Percentiles rank a stretch among this genome's conserved stretches.
These are phyloP conservation scores for Daldinia sp. DNA, from an alignment of 2,329 filamentous ascomycete species.

Conservation along the genomic window DNA sequence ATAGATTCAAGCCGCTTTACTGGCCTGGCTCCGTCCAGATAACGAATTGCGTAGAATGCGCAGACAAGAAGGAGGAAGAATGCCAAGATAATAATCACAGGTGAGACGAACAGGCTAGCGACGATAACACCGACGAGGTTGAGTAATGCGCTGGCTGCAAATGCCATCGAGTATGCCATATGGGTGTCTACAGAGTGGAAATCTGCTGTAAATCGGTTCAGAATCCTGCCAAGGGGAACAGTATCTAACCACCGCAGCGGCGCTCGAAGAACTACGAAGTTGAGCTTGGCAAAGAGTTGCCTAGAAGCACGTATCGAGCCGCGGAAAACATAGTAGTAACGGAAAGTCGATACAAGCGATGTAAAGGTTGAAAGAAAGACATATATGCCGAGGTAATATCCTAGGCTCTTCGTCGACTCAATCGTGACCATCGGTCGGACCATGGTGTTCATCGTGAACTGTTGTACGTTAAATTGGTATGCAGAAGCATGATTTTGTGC, in stretches of 20 bases:
- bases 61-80: conserved; percentile 68
- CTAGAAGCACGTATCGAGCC: conserved; percentile 78
- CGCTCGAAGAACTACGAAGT: conserved; percentile 75
- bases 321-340: conserved; percentile 72
- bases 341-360: conserved; percentile 69
- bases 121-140: conserved; percentile 74
- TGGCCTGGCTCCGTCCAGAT: conserved; percentile 78
- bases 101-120: conserved; percentile 76
- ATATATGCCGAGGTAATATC: conserved; percentile 77
- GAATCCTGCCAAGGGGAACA: conserved; percentile 78
- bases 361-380: conserved; percentile 68
- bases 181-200: conserved; percentile 79
- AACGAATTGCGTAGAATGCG: conserved; percentile 69
- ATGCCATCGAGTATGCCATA: conserved; percentile 72
- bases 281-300: conserved; percentile 74
- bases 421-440: conserved; percentile 49
- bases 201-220: conserved; percentile 83
- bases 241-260: conserved; percentile 86
- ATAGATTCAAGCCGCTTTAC: conserved; percentile 82
- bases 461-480: conserved; percentile 62
- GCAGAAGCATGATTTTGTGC: conserved; percentile 53
- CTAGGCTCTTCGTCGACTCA: conserved; percentile 56
- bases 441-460: conserved; percentile 58
- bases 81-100: conserved; percentile 73
- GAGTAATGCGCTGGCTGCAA: conserved; percentile 70